Percentiles rank a stretch among this genome's conserved stretches.
phyloP scores from a whole-genome alignment of 805 yeast species.

The Lachancea sp. region DNA sequence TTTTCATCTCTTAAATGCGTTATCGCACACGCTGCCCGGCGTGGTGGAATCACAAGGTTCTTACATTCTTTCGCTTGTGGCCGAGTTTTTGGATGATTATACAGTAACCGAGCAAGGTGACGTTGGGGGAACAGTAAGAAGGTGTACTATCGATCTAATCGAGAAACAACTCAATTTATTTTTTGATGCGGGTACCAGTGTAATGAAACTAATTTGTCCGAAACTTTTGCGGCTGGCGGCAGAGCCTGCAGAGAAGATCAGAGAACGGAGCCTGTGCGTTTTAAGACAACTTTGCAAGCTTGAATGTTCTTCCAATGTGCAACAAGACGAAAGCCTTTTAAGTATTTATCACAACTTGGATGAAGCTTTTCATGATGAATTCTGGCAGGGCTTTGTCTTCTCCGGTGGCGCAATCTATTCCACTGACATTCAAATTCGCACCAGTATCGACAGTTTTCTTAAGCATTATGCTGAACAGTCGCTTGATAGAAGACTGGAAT shows the following conservation, averaged over 20 bases:
- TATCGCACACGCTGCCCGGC: conserved; percentile 9
- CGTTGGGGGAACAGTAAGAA: conserved; percentile 75
- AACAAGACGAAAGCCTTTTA: conserved; percentile 29
- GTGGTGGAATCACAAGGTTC: not conserved
- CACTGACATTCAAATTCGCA: conserved; percentile 38
- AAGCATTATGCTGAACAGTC: conserved; percentile 21
- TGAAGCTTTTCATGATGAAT: conserved; percentile 25
- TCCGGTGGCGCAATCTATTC: conserved; percentile 55
- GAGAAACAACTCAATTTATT: conserved; percentile 19
- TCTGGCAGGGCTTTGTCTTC: conserved; percentile 51
- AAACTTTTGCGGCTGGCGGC: conserved; percentile 51
- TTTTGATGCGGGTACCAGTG: conserved; percentile 1
- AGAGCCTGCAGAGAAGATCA: conserved; percentile 55
- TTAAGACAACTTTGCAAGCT: conserved; percentile 9
- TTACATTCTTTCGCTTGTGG: conserved; percentile 9
- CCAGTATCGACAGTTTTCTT: conserved; percentile 38
- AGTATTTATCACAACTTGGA: conserved; percentile 11
- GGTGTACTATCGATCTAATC: conserved; percentile 41
- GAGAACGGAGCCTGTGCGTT: conserved; percentile 30
- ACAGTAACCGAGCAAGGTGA: conserved; percentile 80
- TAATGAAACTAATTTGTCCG: conserved; percentile 20
- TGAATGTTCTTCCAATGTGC: conserved; percentile 9
- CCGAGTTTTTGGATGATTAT: conserved; percentile 61
- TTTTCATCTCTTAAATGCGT: conserved; percentile 21
- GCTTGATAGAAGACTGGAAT: conserved; percentile 2